Base-by-base conservation (phyloP, 1,284 basidiomycete genomes). In the Laetiporus sulphureus region DNA sequence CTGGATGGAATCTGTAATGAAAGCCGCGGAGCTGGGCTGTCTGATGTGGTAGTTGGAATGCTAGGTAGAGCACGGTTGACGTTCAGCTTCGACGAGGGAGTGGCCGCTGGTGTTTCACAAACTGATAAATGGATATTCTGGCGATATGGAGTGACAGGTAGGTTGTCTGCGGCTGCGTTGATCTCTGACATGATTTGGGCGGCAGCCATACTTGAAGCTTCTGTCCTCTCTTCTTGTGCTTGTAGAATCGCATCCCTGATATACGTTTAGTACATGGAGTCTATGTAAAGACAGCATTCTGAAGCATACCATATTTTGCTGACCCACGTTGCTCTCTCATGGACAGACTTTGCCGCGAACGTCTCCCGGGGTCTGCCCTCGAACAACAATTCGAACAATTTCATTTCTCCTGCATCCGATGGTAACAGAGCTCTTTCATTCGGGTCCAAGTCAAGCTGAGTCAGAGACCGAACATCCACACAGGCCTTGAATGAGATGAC, bases 311-410 rank as follows among this genome's bases (percentile, higher is more conserved):
- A 87, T 39, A 86, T 75, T 3, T 74, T 71, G 51, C 75, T 79
- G 40, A 87, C 71, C 83, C 83, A 87, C 15, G 67, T 67, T 5
- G 81, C 81, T 39, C 83, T 65, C 42, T 82, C 78, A 45, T 71
- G 68, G n/a, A 75, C 70, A 25, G 77, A 76, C 5, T 60, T 56
- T 1, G 72, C 74, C 1, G 78, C 81, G 55, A 87, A 84, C 41
- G 66, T 73, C 55, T 83, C 78, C 40, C 62, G 64, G 2, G 59
- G 59, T 24, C 65, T 59, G 8, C 66, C 73, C 36, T 75, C 68
- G 42, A 83, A 79, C 3, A 69, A 43, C n/a, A 87, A 52, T 54
- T 84, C 82, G 46, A 86, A 85, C 0, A 79, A 61, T 48, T 73
- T 74, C 38, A 71, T 51, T 21, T 69, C 67, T 38, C 66, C 59